A percentile compares a stretch with the other conserved stretches of the same genome.
phyloP scores from a whole-genome alignment of 177 flowering plant species.

The Telopea speciosissima region DNA sequence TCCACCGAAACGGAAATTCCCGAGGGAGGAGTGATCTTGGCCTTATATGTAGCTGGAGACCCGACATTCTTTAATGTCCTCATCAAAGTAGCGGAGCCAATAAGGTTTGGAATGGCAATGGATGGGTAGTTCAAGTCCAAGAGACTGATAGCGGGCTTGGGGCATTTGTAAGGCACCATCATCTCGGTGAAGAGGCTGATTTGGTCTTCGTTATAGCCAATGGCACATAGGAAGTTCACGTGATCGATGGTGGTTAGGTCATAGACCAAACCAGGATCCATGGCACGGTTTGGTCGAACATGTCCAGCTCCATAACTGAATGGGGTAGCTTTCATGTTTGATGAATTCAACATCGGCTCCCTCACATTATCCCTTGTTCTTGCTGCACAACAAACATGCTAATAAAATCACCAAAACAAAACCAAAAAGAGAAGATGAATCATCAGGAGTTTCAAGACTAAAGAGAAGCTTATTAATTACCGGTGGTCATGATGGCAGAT shows the following conservation, averaged over 20 bases:
- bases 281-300: constrained; percentile 55
- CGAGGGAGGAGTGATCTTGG: constrained; percentile 21
- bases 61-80: too few species aligned
- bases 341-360: constrained; percentile 28
- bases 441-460: too few species aligned
- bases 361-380: constrained; percentile 37
- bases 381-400: constrained; percentile 31
- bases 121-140: too few species aligned
- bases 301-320: constrained; percentile 73
- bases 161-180: too few species aligned
- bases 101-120: too few species aligned
- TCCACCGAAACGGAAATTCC: constrained; percentile 28
- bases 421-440: not conserved
- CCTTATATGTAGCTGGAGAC: constrained; percentile 38
- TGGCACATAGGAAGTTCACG: constrained; percentile 57
- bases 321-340: constrained; percentile 38
- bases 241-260: constrained; percentile 48
- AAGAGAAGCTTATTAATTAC: constrained; percentile 18
- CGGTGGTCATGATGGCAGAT: constrained; percentile 79
- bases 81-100: too few species aligned
- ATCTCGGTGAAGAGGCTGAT: not conserved
- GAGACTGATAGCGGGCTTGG: too few species aligned
- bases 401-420: not conserved
- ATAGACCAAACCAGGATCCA: constrained; percentile 75
- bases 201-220: constrained; percentile 39